Percentiles rank a stretch among this genome's conserved stretches.
Evolutionary conservation across 2,329 filamentous ascomycete species (phyloP).

Genomic region (Fusarium sarcochroum): DNA sequence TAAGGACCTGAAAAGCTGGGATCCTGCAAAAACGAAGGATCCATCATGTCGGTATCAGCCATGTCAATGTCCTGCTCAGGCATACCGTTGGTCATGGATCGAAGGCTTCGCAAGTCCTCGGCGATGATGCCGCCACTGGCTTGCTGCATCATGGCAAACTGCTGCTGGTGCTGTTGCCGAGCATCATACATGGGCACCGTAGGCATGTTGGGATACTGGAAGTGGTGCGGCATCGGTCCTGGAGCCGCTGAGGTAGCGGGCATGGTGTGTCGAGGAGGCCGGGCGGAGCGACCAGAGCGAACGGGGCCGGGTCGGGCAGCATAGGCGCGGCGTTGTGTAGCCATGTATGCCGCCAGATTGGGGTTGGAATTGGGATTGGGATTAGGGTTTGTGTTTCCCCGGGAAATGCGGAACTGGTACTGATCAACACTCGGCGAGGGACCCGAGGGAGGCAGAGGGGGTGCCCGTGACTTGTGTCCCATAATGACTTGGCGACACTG

Average conservation of each 20-base stretch:
- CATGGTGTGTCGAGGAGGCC: slow-evolving; percentile 47
- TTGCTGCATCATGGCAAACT: slow-evolving; percentile 50
- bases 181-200: slow-evolving; percentile 48
- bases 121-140: slow-evolving; percentile 54
- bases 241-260: slow-evolving; percentile 31
- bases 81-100: slow-evolving; percentile 50
- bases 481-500: slow-evolving; percentile 54
- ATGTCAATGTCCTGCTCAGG: slow-evolving; percentile 55
- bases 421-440: slow-evolving; percentile 50
- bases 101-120: slow-evolving; percentile 55
- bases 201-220: slow-evolving; percentile 43
- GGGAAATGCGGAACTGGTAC: slow-evolving; percentile 56
- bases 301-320: slow-evolving; percentile 49
- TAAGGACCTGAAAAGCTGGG: slow-evolving; percentile 42
- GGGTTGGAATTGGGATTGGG: slow-evolving; percentile 54
- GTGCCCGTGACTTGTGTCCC: slow-evolving; percentile 52
- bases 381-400: slow-evolving; percentile 53
- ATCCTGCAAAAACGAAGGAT: slow-evolving; percentile 44
- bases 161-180: slow-evolving; percentile 50
- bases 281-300: slow-evolving; percentile 50
- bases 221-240: slow-evolving; percentile 42
- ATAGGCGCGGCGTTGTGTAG: slow-evolving; percentile 54
- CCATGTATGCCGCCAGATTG: slow-evolving; percentile 54
- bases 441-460: slow-evolving; percentile 42
- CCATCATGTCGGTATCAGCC: slow-evolving; percentile 53